Base-by-base conservation (phyloP, 768 basidiomycete genomes). In the Sporobolomyces roseus region DNA sequence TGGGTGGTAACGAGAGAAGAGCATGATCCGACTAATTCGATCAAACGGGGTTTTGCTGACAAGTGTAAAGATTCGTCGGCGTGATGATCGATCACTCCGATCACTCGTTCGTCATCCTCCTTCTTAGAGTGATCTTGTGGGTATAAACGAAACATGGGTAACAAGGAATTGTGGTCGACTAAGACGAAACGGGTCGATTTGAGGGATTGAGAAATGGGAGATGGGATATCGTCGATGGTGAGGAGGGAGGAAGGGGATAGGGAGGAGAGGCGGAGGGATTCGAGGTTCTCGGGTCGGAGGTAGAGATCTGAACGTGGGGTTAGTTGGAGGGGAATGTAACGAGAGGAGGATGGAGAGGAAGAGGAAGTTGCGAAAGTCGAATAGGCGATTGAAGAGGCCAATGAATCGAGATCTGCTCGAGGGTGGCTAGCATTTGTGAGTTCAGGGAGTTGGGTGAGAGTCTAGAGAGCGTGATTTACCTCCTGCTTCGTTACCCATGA, bases 401-500 rank as follows among this genome's bases (percentile, higher is more conserved):
- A 77, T 7, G 87, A 87, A 79, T 99, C 96, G 38, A 98, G 85
- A 79, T 99, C 94, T 97, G n/a, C 16, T 32, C 7, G 5, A 29
- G 5, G 23, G 23, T 25, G 7, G 12, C 7, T 4, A 16, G 52
- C 17, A 17, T 41, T 17, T 9, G 32, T n/a, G 6, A 54, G 45
- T 64, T 21, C 49, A 30, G 55, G 3, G 38, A 66, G 33, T 27
- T 56, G 29, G 14, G 6, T 19, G 25, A 25, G 13, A 35, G 17
- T 25, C 9, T 35, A 1, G 5, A 23, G 53, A 27, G 27, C 27
- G 25, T 29, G 45, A 12, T 79, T 66, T 25, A 93, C 94, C 94
- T 75, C 93, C 93, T 19, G 94, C 91, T 79, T 98, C 94, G 78
- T 99, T 99, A 0, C 94, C 75, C 87, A 93, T 90, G 0, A 87